Percentiles rank a stretch among this genome's conserved stretches.
Evolutionary conservation across 352 stramenopile species (phyloP).

Genomic region (Globisporangium nagaii): DNA sequence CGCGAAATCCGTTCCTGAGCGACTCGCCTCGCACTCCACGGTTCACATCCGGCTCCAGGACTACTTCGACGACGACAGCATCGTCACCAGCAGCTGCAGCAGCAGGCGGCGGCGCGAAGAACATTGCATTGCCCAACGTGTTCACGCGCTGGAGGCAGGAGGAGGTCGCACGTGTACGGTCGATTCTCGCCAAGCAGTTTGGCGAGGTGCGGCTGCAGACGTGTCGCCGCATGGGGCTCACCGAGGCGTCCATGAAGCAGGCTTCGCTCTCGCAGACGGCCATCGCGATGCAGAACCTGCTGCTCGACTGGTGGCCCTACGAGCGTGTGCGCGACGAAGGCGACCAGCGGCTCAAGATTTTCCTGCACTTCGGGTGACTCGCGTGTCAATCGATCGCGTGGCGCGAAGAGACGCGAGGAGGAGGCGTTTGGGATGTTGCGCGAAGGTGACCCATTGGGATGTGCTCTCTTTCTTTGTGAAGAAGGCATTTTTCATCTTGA

Average conservation of each 20-base stretch:
- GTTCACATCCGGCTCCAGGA: background rate
- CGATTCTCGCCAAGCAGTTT: slow-evolving; percentile 46
- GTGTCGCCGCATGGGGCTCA: slow-evolving; percentile 64
- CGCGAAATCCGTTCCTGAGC: slow-evolving; percentile 7
- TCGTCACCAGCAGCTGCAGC: background rate
- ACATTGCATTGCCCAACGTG: slow-evolving; percentile 25
- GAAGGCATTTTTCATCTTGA: background rate
- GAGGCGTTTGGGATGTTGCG: no score
- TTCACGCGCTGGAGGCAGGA: slow-evolving; percentile 53
- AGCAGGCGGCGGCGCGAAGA: background rate
- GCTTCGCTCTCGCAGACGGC: slow-evolving; percentile 45
- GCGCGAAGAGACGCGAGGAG: no score
- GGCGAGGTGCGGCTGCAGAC: slow-evolving; percentile 51
- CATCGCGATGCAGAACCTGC: slow-evolving; percentile 56
- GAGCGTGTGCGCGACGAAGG: slow-evolving; percentile 40
- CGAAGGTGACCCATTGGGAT: slow-evolving; percentile 13
- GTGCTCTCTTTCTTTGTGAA: no score
- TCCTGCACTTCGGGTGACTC: slow-evolving; percentile 59
- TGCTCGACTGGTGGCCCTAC: slow-evolving; percentile 38
- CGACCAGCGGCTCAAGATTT: slow-evolving; percentile 63
- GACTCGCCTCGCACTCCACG: background rate
- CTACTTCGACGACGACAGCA: background rate
- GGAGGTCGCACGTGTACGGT: slow-evolving; percentile 36
- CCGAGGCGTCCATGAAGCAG: slow-evolving; percentile 43
- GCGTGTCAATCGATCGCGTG: slow-evolving; percentile 15